Conservation (phyloP, 805 yeast species). For the Candida dajiaensis region DNA sequence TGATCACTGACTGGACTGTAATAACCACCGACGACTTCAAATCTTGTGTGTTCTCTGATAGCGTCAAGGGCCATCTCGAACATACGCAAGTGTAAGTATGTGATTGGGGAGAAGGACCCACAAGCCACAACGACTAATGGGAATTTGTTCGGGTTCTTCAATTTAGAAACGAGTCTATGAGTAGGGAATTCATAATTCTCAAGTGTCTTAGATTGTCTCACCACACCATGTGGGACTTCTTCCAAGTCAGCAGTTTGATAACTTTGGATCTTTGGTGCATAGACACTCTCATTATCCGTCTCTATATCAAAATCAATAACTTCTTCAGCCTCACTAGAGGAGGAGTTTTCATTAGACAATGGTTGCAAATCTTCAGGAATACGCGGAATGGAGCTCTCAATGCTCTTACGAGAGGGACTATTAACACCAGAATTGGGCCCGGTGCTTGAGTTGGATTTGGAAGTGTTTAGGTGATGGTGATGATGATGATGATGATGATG, state of each 20-base stretch:
- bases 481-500: constrained; percentile 17
- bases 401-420: constrained; percentile 11
- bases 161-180: constrained; percentile 68
- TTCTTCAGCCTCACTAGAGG: constrained; percentile 29
- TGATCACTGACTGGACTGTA: constrained; percentile 93
- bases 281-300: constrained; percentile 15
- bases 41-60: constrained; percentile 83
- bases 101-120: constrained; percentile 94
- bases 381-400: constrained; percentile 39
- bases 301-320: constrained; percentile 10
- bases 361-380: constrained; percentile 55
- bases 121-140: constrained; percentile 96
- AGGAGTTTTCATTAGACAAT: constrained; percentile 36
- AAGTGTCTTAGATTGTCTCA: constrained; percentile 73
- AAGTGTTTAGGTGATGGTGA: constrained; percentile 1
- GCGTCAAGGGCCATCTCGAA: constrained; percentile 98
- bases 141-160: constrained; percentile 68
- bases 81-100: constrained; percentile 93
- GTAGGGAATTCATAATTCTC: constrained; percentile 77
- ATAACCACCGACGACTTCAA: constrained; percentile 94
- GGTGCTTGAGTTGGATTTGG: neutral
- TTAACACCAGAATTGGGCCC: constrained; percentile 8
- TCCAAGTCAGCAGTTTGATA: constrained; percentile 86
- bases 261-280: constrained; percentile 29
- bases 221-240: constrained; percentile 93